Percentiles rank a stretch among this genome's conserved stretches.
phyloP scores from a whole-genome alignment of 2,329 filamentous ascomycete species.

The Annulohypoxylon truncatum region DNA sequence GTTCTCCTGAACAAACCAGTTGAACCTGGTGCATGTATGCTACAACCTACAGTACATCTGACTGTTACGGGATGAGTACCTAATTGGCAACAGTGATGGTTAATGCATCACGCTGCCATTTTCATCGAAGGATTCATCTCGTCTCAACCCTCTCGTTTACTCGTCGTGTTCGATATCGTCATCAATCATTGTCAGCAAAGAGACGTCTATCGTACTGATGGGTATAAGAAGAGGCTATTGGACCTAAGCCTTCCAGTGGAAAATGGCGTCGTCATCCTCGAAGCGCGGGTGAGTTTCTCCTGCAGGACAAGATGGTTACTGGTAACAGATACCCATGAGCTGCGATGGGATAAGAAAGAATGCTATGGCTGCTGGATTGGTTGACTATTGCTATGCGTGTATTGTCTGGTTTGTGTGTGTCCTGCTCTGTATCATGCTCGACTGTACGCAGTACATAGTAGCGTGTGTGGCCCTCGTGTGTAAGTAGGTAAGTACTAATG shows the following conservation, averaged over 20 bases:
- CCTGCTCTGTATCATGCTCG: not conserved
- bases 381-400: not conserved
- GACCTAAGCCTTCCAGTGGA: slow-evolving; percentile 24
- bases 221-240: slow-evolving; percentile 25
- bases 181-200: slow-evolving; percentile 30
- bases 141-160: slow-evolving; percentile 14
- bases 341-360: not conserved
- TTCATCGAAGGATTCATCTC: slow-evolving; percentile 18
- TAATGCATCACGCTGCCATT: slow-evolving; percentile 3
- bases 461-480: not conserved
- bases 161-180: slow-evolving; percentile 36
- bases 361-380: not conserved
- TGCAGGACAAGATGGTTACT: slow-evolving; percentile 14
- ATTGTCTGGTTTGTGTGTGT: not conserved
- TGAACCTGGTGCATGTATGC: slow-evolving; percentile 27
- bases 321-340: slow-evolving; percentile 12
- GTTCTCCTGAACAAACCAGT: slow-evolving; percentile 17
- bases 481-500: not conserved
- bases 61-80: slow-evolving; percentile 5
- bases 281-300: slow-evolving; percentile 18
- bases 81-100: slow-evolving; percentile 1
- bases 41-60: slow-evolving; percentile 15
- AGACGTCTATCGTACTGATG: slow-evolving; percentile 10
- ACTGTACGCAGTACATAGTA: slow-evolving; percentile 1
- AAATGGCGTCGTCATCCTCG: slow-evolving; percentile 37